phyloP scores from a whole-genome alignment of 225 moss, liverwort and hornwort species.

The Physcomitrellopsis africana region DNA sequence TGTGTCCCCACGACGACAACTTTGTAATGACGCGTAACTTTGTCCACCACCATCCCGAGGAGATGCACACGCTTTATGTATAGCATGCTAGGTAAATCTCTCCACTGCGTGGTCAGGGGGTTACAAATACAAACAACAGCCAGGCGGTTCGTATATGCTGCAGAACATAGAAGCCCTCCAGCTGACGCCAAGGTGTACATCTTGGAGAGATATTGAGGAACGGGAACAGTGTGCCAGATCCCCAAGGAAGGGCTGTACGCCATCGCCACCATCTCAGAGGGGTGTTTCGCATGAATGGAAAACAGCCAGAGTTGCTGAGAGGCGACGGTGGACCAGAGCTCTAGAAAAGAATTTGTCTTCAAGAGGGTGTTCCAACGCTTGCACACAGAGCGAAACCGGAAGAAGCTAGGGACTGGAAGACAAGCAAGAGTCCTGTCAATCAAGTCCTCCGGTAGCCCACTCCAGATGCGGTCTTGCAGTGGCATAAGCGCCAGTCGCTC shows the following conservation, averaged over 20 bases:
- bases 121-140: constrained; percentile 71
- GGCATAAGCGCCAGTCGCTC: constrained; percentile 64
- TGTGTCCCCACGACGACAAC: constrained; percentile 69
- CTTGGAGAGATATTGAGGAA: constrained; percentile 62
- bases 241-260: constrained; percentile 62
- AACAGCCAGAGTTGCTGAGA: constrained; percentile 63
- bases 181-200: constrained; percentile 70
- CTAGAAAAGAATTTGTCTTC: constrained; percentile 52
- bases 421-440: constrained; percentile 65
- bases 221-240: constrained; percentile 64
- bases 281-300: constrained; percentile 54
- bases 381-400: constrained; percentile 63
- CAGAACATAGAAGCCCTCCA: constrained; percentile 63
- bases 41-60: constrained; percentile 65
- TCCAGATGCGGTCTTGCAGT: constrained; percentile 66
- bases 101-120: constrained; percentile 58
- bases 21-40: constrained; percentile 46
- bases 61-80: constrained; percentile 70
- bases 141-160: constrained; percentile 65
- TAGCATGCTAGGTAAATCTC: constrained; percentile 62
- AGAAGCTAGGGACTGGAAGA: constrained; percentile 66
- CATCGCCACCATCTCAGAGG: constrained; percentile 68
- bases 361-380: constrained; percentile 69
- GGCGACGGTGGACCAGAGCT: constrained; percentile 62
- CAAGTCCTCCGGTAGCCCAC: constrained; percentile 63